Percentiles rank a stretch among this genome's conserved stretches.
Evolutionary conservation across 352 stramenopile genomes (phyloP).

Genomic region (Hyaloperonospora brassicae): DNA sequence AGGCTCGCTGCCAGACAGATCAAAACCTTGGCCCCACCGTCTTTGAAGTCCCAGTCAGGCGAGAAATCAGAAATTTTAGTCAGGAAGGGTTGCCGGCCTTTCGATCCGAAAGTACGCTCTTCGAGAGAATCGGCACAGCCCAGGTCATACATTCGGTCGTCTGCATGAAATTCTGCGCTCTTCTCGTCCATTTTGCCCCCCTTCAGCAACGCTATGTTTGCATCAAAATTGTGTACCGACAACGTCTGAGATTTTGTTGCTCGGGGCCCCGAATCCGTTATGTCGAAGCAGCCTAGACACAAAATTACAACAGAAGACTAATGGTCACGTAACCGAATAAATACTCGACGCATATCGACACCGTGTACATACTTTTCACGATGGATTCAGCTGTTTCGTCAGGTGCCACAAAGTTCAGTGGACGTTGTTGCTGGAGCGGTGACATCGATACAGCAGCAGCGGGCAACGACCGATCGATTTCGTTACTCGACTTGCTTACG

Average conservation of each 20-base stretch:
- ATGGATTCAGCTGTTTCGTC: conserved; percentile 43
- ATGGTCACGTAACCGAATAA: conserved; percentile 5
- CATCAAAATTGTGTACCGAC: conserved; percentile 16
- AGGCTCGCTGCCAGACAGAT: conserved; percentile 60
- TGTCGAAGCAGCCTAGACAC: conserved; percentile 42
- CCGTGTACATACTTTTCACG: conserved; percentile 40
- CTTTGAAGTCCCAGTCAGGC: conserved; percentile 71
- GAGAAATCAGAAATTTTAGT: conserved; percentile 76
- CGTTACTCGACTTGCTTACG: conserved; percentile 17
- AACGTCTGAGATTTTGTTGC: conserved; percentile 3
- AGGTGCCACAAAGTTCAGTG: conserved; percentile 4
- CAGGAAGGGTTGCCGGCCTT: conserved; percentile 24
- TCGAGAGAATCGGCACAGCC: conserved; percentile 1
- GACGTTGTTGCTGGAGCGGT: conserved; percentile 8
- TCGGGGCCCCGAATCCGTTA: conserved; percentile 33
- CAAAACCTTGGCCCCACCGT: conserved; percentile 75
- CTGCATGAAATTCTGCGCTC: conserved; percentile 15
- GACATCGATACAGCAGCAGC: conserved; percentile 9
- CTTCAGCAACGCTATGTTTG: conserved; percentile 24
- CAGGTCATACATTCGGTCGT: conserved; percentile 31
- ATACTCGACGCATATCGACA: neutral
- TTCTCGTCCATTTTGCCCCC: conserved; percentile 29
- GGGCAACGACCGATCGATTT: conserved; percentile 32
- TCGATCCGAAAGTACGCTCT: conserved; percentile 6
- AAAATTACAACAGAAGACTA: conserved; percentile 2